Base-by-base conservation (phyloP, 805 yeast species). In the Zygosaccharomyces kombuchaensis region DNA sequence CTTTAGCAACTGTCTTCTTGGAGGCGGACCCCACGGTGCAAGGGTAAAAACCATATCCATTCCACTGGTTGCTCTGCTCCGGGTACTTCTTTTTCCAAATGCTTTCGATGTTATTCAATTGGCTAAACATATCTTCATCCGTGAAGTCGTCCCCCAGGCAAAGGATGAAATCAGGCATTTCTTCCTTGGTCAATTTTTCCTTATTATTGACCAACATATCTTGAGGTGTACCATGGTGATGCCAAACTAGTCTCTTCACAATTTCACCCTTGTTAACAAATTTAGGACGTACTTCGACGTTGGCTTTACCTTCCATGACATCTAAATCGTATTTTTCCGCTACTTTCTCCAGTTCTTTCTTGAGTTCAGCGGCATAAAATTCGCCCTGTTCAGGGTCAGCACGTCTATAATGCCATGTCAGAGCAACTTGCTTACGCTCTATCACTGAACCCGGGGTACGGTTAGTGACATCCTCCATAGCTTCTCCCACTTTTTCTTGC, bases 191-290 rank as follows among this genome's bases (percentile, higher is more conserved):
- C 30, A 68, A 50, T 9, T 60, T 54, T 31, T 67, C 61, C 27
- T 70, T 71, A 16, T 54, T 49, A 3, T 53, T 51, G 10, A 58
- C 54, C 2, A 62, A 62, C 37, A 68, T 67, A 34, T 69, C 69
- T 57, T 78, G 83, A 47, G 75, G 69, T 1, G 69, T 62, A 3
- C 87, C 87, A 61, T 83, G 83, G 14, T 77, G 74, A 45, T 77
- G 77, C 57, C 80, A 69, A 9, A 87, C 87, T 47, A 91, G 73
- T 50, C 89, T 70, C 60, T 80, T 84, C 30, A 87, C 98, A 58
- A 93, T 93, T 66, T 91, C 99, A 46, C 99, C 99, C 66, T 93
- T 93, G 71, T 93, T 93, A 44, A 91, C 88, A 63, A 89, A 86
- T 48, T 80, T 79, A 10, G 99, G 99, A 52, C 99, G 76, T n/a